Conservation (phyloP, 768 basidiomycete genomes). For the Rhizopogon vulgaris region DNA sequence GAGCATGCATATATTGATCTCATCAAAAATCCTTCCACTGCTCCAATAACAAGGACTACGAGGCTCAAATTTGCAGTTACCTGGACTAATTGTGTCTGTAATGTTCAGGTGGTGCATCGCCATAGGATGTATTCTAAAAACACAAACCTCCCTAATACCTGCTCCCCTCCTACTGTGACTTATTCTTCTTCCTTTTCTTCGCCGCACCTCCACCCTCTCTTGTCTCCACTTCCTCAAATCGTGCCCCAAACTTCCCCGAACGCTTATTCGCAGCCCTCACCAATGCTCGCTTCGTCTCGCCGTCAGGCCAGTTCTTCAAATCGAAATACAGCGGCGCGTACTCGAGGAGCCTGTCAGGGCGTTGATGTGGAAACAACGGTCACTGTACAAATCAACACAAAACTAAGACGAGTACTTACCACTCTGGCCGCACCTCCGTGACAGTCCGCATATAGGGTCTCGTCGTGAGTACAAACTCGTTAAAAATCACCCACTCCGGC, state of each 20-base stretch:
- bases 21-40: too few species aligned
- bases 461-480: constrained; percentile 93
- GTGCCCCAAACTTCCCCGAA: constrained; percentile 31
- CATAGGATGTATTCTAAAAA: neutral
- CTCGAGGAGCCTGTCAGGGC: constrained; percentile 52
- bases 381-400: constrained; percentile 3
- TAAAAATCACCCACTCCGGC: constrained; percentile 91
- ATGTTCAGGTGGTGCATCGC: too few species aligned
- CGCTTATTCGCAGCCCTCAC: constrained; percentile 50
- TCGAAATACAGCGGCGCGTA: constrained; percentile 67
- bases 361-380: neutral
- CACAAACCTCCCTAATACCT: neutral
- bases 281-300: constrained; percentile 65
- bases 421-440: constrained; percentile 80
- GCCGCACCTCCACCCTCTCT: neutral
- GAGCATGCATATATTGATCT: too few species aligned
- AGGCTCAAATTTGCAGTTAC: too few species aligned
- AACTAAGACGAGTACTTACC: constrained; percentile 42
- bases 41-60: too few species aligned
- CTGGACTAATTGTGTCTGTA: too few species aligned
- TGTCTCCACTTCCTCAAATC: constrained; percentile 6
- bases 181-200: constrained; percentile 13
- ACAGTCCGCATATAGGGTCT: constrained; percentile 87
- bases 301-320: constrained; percentile 51
- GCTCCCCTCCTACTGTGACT: neutral